Percentiles rank a stretch among this genome's conserved stretches.
Conservation (phyloP, 2,329 filamentous ascomycete genomes). For the Fusarium albidum region DNA sequence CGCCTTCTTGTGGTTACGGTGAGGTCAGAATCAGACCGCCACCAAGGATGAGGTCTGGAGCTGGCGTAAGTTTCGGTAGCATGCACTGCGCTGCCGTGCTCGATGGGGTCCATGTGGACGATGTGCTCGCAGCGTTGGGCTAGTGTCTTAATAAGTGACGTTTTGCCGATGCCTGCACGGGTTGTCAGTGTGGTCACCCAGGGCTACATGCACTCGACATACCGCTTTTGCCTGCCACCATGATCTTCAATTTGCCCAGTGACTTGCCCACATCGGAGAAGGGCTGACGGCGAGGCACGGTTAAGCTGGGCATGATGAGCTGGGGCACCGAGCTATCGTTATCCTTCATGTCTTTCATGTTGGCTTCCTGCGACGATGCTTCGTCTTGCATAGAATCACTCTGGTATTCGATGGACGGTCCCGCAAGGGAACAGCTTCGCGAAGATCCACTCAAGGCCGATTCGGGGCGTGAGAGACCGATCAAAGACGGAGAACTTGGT, state of each 20-base stretch:
- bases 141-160: constrained; percentile 86
- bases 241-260: constrained; percentile 87
- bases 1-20: constrained; percentile 66
- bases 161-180: constrained; percentile 79
- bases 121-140: constrained; percentile 90
- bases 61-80: constrained; percentile 79
- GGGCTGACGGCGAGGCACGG: constrained; percentile 85
- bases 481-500: constrained; percentile 40
- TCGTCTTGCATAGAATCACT: constrained; percentile 37
- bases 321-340: constrained; percentile 64
- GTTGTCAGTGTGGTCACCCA: constrained; percentile 9
- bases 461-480: constrained; percentile 38
- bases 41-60: constrained; percentile 84
- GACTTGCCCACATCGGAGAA: constrained; percentile 88
- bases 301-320: constrained; percentile 97
- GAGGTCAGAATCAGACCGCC: constrained; percentile 85
- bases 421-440: constrained; percentile 59
- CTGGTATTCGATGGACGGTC: constrained; percentile 48
- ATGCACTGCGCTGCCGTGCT: constrained; percentile 38
- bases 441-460: constrained; percentile 59
- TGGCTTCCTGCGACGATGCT: constrained; percentile 20
- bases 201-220: constrained; percentile 33
- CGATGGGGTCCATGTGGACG: constrained; percentile 83
- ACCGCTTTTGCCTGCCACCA: constrained; percentile 84
- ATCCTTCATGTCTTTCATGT: constrained; percentile 27